Base-by-base conservation (phyloP, 2,329 filamentous ascomycete genomes). In the Fusarium sp. region DNA sequence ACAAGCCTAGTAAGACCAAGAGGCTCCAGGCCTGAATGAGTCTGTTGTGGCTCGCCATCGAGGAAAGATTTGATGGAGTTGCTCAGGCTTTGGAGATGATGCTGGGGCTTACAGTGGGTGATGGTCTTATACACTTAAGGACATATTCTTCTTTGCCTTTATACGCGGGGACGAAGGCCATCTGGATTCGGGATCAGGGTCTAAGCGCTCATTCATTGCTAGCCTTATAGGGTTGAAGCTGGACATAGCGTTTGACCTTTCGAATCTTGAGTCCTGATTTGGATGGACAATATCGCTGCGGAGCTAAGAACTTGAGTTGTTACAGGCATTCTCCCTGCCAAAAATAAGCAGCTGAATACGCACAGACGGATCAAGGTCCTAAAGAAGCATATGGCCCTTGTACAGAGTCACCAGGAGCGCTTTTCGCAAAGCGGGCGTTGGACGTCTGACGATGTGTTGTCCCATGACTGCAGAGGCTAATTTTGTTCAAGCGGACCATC, bases 21-120 rank as follows among this genome's bases (percentile, higher is more conserved):
- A 59, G 19, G 49, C 24, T 24, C 14, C 53, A 28, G 26, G 24
- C 34, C 19, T 26, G 33, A 14, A 17, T 14, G 26, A 56, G 26
- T 33, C 28, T 49, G 7, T 40, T 40, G 19, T 56, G n/a, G 19
- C 43, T 26, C 24, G 53, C 34, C 53, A 56, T 56, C 31, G 43
- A 22, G 21, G n/a, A 24, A 15, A 21, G 7, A 13, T 10, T 38
- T 19, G 43, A 33, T 40, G 33, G 21, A 39, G 24, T 46, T 33
- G 24, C n/a, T 40, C 38, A 22, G 19, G 33, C 33, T 34, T 21
- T 40, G 17, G 17, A n/a, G 38, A 9, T n/a, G 38, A 3, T 40
- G 13, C 38, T 31, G 28, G 17, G 19, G 42, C 13, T 46, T 39
- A 21, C 11, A 31, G 33, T 56, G 21, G 36, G 21, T 7, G 10